Base-by-base conservation (phyloP, 106 monocot genomes). In the Dendrobium chrysotoxum region DNA sequence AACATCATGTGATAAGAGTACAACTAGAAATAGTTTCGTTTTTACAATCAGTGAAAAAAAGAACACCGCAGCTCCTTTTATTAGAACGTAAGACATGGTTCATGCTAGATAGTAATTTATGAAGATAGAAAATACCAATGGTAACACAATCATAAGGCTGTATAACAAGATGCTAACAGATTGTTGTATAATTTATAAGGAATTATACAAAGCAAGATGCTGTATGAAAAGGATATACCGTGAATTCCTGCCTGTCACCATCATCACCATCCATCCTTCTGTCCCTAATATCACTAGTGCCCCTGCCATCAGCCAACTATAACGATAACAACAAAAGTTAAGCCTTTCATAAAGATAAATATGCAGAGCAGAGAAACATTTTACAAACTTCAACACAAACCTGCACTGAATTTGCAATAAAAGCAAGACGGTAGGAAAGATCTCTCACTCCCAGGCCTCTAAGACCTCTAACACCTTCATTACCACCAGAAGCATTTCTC, bases 381-480 rank as follows among this genome's bases (percentile, higher is more conserved):
- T 71, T 76, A 2, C 70, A 28, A 58, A 61, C 5, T 61, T 61
- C 61, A 61, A 23, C 21, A n/a, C 61, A 61, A 23, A 99, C 99
- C 93, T 99, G 95, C 78, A 95, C 95, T 13, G 95, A 99, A 78
- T 95, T 99, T 75, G 95, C 99, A 79, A 99, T 88, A 73, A 99
- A 99, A 41, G 98, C 98, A 84, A 99, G 89, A 12, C 91, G 89
- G 72, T 99, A 99, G 11, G 95, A 93, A 28, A 99, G 89, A 78
- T 99, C 99, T 76, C 99, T 84, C 42, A 93, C 99, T 64, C 99
- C 99, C 80, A 99, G 83, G 76, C 91, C 79, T 64, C 84, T 81
- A 26, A 99, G 87, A 39, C 99, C 95, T 75, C 86, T 91, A 26
- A 99, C 90, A 79, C 99, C 95, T 88, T 90, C 93, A 75, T 93